Base-by-base conservation (phyloP, 139 green algal species). In the Raphidocelis subcapitata region DNA sequence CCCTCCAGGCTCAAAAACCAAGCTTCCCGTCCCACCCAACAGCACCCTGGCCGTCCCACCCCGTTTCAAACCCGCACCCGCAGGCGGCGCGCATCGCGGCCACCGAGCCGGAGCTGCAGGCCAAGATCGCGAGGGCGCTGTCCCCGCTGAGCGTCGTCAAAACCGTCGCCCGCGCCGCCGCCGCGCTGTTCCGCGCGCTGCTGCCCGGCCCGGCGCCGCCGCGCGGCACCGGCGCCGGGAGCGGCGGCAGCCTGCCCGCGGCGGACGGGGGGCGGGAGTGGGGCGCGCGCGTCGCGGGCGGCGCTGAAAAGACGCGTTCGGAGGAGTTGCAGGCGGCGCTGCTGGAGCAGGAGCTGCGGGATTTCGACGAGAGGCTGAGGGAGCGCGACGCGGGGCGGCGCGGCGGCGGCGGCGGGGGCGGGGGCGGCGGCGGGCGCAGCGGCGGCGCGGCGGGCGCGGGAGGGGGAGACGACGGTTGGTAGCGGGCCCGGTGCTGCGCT, bases 1-100 rank as follows among this genome's bases (percentile, higher is more conserved):
- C n/a, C n/a, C n/a, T n/a, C n/a, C n/a, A n/a, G n/a, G n/a, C n/a
- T n/a, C n/a, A n/a, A n/a, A n/a, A n/a, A n/a, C n/a, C n/a, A n/a
- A n/a, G n/a, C n/a, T n/a, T n/a, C n/a, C n/a, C n/a, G n/a, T n/a
- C n/a, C n/a, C n/a, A n/a, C n/a, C n/a, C n/a, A n/a, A n/a, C n/a
- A n/a, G n/a, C n/a, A n/a, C n/a, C n/a, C n/a, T n/a, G n/a, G n/a
- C n/a, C n/a, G n/a, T n/a, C n/a, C n/a, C n/a, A n/a, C n/a, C n/a
- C n/a, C n/a, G n/a, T n/a, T n/a, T n/a, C n/a, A n/a, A 35, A 5
- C 16, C 15, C 5, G 4, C 24, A 14, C 10, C 12, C 10, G 28
- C 69, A 86, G 76, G 29, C 73, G 20, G 63, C 81, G 64, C 68
- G 81, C 10, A 56, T 86, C 1, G 76, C 64, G 31, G 56, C 72